These are phyloP conservation scores for Azolla pinnata DNA, from an alignment of 75 land plant species.

Conservation along the genomic window DNA sequence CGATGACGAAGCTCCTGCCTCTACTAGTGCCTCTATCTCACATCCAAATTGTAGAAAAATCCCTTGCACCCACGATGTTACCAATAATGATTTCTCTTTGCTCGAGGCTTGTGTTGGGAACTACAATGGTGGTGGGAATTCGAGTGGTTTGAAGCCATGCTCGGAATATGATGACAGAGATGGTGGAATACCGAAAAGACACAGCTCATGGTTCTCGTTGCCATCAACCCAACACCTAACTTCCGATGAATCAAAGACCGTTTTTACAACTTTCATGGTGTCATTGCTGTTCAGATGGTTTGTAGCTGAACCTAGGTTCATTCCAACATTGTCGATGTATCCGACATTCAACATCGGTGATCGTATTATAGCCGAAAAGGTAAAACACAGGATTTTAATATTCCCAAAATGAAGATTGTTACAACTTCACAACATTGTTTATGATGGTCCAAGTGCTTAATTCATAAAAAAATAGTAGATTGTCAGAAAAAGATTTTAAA, in stretches of 20 bases:
- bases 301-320: slow-evolving; percentile 81
- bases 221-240: slow-evolving; percentile 7
- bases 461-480: no score
- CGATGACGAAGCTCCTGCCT: no score
- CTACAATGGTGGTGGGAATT: not conserved
- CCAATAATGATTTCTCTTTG: not conserved
- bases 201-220: not conserved
- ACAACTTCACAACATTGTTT: no score
- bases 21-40: no score
- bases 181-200: not conserved
- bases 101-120: not conserved
- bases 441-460: no score
- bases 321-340: slow-evolving; percentile 88
- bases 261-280: slow-evolving; percentile 50
- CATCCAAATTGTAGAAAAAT: no score
- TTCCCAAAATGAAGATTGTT: no score
- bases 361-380: slow-evolving; percentile 85
- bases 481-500: no score
- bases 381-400: slow-evolving; percentile 3
- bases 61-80: not conserved
- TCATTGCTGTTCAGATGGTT: slow-evolving; percentile 65
- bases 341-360: slow-evolving; percentile 90
- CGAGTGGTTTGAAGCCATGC: not conserved
- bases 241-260: slow-evolving; percentile 64
- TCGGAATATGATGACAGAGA: not conserved